These are phyloP conservation scores for Pochonia chlamydosporia DNA, from an alignment of 2,329 filamentous ascomycete genomes.

Conservation along the genomic window DNA sequence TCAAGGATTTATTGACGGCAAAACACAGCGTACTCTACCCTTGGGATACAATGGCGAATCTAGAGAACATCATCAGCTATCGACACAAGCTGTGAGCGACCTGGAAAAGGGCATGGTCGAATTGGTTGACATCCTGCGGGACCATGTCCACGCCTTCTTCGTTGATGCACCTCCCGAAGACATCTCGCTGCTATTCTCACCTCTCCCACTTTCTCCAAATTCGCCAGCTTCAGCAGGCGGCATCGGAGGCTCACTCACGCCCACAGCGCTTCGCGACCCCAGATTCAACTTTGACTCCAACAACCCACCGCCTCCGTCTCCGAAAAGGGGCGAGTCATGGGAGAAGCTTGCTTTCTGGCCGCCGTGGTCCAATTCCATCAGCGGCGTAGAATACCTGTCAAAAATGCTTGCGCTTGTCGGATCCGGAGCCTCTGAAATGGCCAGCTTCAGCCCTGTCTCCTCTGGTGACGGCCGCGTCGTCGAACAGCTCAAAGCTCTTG, in stretches of 20 bases:
- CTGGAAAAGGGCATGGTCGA: constrained; percentile 75
- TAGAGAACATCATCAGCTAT: constrained; percentile 72
- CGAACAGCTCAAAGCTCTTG: constrained; percentile 70
- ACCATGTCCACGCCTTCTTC: constrained; percentile 77
- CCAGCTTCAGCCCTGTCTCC: constrained; percentile 62
- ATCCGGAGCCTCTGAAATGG: constrained; percentile 82
- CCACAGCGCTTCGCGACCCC: constrained; percentile 58
- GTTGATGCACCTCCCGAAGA: constrained; percentile 85
- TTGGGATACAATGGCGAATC: constrained; percentile 78
- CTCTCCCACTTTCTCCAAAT: constrained; percentile 62
- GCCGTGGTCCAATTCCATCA: constrained; percentile 84
- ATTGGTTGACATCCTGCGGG: constrained; percentile 75
- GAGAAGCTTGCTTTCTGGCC: constrained; percentile 97
- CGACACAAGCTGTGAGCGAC: constrained; percentile 61
- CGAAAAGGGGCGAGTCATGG: constrained; percentile 77
- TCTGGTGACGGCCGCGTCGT: constrained; percentile 49
- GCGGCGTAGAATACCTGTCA: constrained; percentile 83
- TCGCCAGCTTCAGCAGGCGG: constrained; percentile 35
- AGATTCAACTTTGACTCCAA: constrained; percentile 75
- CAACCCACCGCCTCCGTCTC: constrained; percentile 70
- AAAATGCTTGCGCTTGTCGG: constrained; percentile 78
- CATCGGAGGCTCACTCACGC: constrained; percentile 34
- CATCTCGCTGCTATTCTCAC: constrained; percentile 80
- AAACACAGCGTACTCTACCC: constrained; percentile 73
- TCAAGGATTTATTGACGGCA: constrained; percentile 83